Percentiles rank a stretch among this genome's conserved stretches.
Evolutionary conservation across 257 asterid species (phyloP).

Genomic region (Gardenia jasminoides): DNA sequence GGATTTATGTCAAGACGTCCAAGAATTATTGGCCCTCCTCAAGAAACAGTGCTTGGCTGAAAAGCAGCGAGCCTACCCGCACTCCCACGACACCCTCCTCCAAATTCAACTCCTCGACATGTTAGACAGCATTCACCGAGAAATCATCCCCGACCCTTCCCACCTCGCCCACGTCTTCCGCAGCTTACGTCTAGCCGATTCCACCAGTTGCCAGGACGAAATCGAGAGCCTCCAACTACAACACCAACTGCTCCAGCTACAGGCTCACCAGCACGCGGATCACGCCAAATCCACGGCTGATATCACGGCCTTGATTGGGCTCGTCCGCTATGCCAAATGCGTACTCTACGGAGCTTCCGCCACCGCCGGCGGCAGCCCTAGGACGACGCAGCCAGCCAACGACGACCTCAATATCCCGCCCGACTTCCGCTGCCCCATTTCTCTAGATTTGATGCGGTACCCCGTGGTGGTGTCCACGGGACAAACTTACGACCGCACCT

Average conservation of each 20-base stretch:
- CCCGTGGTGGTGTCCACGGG: conserved; percentile 93
- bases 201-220: conserved; percentile 57
- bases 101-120: conserved; percentile 49
- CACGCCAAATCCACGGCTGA: conserved; percentile 50
- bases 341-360: conserved; percentile 86
- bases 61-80: conserved; percentile 20
- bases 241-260: conserved; percentile 46
- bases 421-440: conserved; percentile 83
- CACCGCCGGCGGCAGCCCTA: conserved; percentile 9
- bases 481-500: conserved; percentile 72
- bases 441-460: conserved; percentile 75
- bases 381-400: no score
- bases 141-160: conserved; percentile 60
- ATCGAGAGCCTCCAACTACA: conserved; percentile 67
- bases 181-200: conserved; percentile 50
- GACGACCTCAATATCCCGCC: conserved; percentile 53
- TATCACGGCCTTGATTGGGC: conserved; percentile 61
- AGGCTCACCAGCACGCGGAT: no score
- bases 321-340: conserved; percentile 84
- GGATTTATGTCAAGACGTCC: conserved; percentile 55
- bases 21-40: conserved; percentile 57
- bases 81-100: conserved; percentile 38
- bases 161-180: conserved; percentile 51
- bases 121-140: conserved; percentile 60
- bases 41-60: conserved; percentile 59